A percentile compares a stretch with the other conserved stretches of the same genome.
Evolutionary conservation across 352 stramenopile species (phyloP).

Genomic region (Sclerospora graminicola): DNA sequence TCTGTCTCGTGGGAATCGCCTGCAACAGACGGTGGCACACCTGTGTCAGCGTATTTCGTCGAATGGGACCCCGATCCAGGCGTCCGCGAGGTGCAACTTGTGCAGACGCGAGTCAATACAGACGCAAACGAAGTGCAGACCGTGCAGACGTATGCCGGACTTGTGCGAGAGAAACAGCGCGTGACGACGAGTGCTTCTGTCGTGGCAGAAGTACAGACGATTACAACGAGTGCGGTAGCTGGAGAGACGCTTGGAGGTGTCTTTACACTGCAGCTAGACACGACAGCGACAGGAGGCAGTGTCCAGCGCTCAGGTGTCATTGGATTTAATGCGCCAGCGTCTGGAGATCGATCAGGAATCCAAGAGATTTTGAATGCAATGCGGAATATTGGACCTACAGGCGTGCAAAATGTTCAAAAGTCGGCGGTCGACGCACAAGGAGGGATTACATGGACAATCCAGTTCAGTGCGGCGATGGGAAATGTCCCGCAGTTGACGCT

Average conservation of each 20-base stretch:
- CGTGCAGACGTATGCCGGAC: too few species aligned
- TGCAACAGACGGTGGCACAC: too few species aligned
- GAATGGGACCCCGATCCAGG: too few species aligned
- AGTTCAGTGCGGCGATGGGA: slow-evolving; percentile 60
- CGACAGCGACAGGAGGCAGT: slow-evolving; percentile 70
- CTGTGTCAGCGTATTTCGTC: too few species aligned
- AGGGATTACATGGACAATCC: slow-evolving; percentile 90
- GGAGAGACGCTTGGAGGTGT: slow-evolving; percentile 78
- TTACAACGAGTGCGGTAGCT: slow-evolving; percentile 60
- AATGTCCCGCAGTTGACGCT: slow-evolving; percentile 53
- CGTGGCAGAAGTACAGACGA: too few species aligned
- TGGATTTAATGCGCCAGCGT: slow-evolving; percentile 58
- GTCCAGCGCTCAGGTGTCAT: slow-evolving; percentile 90
- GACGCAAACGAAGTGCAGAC: too few species aligned
- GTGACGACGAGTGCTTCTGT: too few species aligned
- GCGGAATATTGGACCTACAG: slow-evolving; percentile 55
- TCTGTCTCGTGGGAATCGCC: slow-evolving; percentile 54
- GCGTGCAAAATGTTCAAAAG: slow-evolving; percentile 56
- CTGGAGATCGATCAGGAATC: slow-evolving; percentile 37
- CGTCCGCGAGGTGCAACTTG: too few species aligned
- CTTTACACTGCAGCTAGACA: slow-evolving; percentile 90
- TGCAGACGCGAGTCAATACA: too few species aligned
- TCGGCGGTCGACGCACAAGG: slow-evolving; percentile 64
- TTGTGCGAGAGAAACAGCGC: too few species aligned
- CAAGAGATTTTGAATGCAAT: slow-evolving; percentile 65